Conservation (phyloP, 441 rosid genomes). For the Corymbia citriodora region DNA sequence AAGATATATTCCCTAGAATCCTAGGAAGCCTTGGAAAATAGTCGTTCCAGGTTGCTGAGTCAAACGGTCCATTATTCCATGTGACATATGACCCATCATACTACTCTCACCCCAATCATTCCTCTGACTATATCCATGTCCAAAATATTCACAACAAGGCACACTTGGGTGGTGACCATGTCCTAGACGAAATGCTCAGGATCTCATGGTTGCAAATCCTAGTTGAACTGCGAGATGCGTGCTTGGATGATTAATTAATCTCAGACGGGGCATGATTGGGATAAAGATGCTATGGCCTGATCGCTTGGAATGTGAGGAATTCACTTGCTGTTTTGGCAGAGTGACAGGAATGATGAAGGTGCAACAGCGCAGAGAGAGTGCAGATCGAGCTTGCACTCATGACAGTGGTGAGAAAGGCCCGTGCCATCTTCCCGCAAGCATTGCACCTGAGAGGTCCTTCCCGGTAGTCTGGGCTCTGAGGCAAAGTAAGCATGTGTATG, state of each 20-base stretch:
- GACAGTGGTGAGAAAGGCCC: not conserved
- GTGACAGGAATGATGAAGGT: not conserved
- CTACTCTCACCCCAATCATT: not conserved
- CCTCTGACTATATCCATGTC: not conserved
- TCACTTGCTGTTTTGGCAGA: not conserved
- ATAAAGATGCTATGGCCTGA: not conserved
- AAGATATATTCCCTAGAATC: not conserved
- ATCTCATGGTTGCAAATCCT: not conserved
- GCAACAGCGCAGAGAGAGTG: not conserved
- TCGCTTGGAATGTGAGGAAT: not conserved
- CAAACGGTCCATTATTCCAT: not conserved
- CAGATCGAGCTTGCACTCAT: not conserved
- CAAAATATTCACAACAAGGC: not conserved
- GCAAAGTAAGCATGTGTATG: not conserved
- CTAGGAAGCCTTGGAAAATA: not conserved
- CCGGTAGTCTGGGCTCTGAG: not conserved
- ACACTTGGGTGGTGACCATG: not conserved
- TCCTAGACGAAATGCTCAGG: not conserved
- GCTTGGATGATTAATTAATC: not conserved
- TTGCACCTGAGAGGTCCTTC: not conserved
- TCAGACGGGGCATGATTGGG: not conserved
- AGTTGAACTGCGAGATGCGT: not conserved
- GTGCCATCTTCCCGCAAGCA: not conserved
- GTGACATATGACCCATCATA: not conserved
- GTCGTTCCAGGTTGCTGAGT: not conserved